These are phyloP conservation scores for Bipolaris victoriae DNA, from an alignment of 2,329 filamentous ascomycete genomes.

Conservation along the genomic window DNA sequence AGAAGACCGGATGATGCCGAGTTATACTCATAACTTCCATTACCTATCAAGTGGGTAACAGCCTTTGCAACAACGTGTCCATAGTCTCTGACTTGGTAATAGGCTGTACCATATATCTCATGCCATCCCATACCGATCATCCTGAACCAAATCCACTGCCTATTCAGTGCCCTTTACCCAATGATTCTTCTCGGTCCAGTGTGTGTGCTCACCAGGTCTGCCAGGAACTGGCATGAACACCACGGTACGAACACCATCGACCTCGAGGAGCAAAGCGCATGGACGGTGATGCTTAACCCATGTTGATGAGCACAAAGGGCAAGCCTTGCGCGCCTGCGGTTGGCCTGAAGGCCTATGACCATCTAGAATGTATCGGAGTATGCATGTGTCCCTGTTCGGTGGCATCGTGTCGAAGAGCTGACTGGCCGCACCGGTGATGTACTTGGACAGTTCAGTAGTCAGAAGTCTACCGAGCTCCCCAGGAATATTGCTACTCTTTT, in stretches of 20 bases:
- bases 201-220: neutral
- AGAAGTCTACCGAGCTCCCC: slow-evolving; percentile 6
- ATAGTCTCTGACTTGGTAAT: neutral
- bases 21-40: slow-evolving; percentile 9
- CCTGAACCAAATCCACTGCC: neutral
- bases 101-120: neutral
- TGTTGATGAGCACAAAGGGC: slow-evolving; percentile 12
- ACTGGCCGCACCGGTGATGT: neutral
- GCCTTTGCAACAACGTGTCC: neutral
- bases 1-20: slow-evolving; percentile 15
- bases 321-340: slow-evolving; percentile 12
- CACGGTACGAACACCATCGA: slow-evolving; percentile 15
- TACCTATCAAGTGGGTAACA: neutral
- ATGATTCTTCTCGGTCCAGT: slow-evolving; percentile 11
- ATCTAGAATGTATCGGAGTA: slow-evolving; percentile 17
- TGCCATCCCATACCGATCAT: neutral
- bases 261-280: slow-evolving; percentile 21
- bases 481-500: slow-evolving; percentile 4
- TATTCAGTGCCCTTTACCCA: slow-evolving; percentile 13
- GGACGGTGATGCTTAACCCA: slow-evolving; percentile 4
- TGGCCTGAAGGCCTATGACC: slow-evolving; percentile 7
- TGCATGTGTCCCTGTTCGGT: slow-evolving; percentile 12
- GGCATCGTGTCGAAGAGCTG: slow-evolving; percentile 10
- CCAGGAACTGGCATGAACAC: slow-evolving; percentile 23
- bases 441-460: slow-evolving; percentile 3